Base-by-base conservation (phyloP, 2,329 filamentous ascomycete species). In the Colletotrichum musae region DNA sequence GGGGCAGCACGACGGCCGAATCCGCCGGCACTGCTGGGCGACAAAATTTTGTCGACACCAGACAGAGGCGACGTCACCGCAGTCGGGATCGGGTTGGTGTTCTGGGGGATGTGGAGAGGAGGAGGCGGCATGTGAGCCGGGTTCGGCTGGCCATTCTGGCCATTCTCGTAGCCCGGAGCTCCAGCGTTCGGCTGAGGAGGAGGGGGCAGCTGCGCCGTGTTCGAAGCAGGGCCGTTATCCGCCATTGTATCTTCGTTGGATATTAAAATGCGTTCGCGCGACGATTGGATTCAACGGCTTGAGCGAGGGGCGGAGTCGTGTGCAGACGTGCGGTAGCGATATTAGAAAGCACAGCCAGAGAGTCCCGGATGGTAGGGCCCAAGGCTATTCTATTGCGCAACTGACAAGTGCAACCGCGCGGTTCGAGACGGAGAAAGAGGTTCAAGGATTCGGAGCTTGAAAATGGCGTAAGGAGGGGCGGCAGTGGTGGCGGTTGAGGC, bases 81-180 rank as follows among this genome's bases (percentile, higher is more conserved):
- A 36, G 94, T 97, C 57, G 95, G 95, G 77, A 98, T 96, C 54
- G 95, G 94, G 78, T 98, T 98, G 78, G 90, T 98, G 85, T 98
- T 98, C 83, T 96, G 94, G 32, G 95, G 95, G 77, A 98, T 98
- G 80, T 97, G 93, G 71, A 97, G 91, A 74, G 95, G 93, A 71
- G 94, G 94, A 66, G 95, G 95, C 68, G 94, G 93, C 92, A 98
- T 95, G 81, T 96, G 93, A 73, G 88, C 83, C 72, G 90, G 87
- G 79, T 91, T 91, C 72, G 86, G 83, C 83, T 93, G 92, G 74
- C 87, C 88, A 78, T 92, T 92, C 81, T 93, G 91, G 74, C 88
- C 87, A 76, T 87, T 89, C 78, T 95, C 93, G 82, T 93, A 95
- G 78, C 92, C 93, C 75, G 93, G 91, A 73, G 91, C 91, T 77